Conservation (phyloP, 1,284 basidiomycete genomes). For the Pholiota adiposa region DNA sequence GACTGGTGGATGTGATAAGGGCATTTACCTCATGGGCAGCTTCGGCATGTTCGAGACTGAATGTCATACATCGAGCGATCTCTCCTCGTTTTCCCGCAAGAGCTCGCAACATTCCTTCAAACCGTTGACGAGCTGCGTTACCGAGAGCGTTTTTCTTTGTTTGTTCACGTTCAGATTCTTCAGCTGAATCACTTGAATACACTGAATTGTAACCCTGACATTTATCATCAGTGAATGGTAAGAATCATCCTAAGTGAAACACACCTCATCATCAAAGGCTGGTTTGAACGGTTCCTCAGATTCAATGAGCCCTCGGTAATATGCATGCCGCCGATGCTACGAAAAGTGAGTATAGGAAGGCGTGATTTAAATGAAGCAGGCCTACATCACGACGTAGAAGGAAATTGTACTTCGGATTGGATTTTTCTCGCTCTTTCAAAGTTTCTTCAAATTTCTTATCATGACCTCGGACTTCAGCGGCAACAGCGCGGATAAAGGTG, state of each 20-base stretch:
- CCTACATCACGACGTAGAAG: slow-evolving; percentile 71
- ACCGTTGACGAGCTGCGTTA: slow-evolving; percentile 76
- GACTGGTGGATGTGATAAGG: slow-evolving; percentile 10
- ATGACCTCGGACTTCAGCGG: slow-evolving; percentile 82
- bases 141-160: slow-evolving; percentile 77
- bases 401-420: slow-evolving; percentile 86
- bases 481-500: slow-evolving; percentile 84
- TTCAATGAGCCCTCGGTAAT: slow-evolving; percentile 79
- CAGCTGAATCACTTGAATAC: slow-evolving; percentile 94
- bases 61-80: slow-evolving; percentile 93
- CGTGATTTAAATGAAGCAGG: slow-evolving; percentile 10
- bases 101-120: slow-evolving; percentile 88
- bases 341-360: slow-evolving; percentile 6
- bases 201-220: slow-evolving; percentile 86
- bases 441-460: slow-evolving; percentile 79
- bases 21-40: slow-evolving; percentile 82
- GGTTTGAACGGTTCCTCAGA: slow-evolving; percentile 60
- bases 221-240: background rate
- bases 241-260: slow-evolving; percentile 25
- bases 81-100: slow-evolving; percentile 88
- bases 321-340: slow-evolving; percentile 82
- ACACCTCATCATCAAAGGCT: slow-evolving; percentile 86
- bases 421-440: slow-evolving; percentile 76
- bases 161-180: slow-evolving; percentile 89
- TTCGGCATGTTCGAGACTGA: slow-evolving; percentile 94